These are phyloP conservation scores for Phytophthora foliorum DNA, from an alignment of 352 stramenopile species.

Conservation along the genomic window DNA sequence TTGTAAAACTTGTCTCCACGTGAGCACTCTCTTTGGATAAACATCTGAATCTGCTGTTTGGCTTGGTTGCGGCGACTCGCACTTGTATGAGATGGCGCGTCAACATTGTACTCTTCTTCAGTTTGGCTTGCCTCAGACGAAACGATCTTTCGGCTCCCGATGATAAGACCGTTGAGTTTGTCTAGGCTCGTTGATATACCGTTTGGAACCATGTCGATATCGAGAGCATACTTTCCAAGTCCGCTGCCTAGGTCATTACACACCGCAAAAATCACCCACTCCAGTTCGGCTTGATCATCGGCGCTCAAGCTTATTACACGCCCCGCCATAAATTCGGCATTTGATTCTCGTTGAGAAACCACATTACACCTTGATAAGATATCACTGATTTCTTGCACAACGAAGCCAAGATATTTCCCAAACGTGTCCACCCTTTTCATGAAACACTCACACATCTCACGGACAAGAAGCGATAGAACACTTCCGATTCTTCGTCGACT, in stretches of 20 bases:
- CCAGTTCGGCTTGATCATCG: conserved; percentile 74
- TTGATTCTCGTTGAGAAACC: conserved; percentile 1
- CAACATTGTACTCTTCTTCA: conserved; percentile 8
- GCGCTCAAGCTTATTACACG: conserved; percentile 39
- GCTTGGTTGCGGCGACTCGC: conserved; percentile 24
- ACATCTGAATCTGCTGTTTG: conserved; percentile 65
- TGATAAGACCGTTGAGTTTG: conserved; percentile 73
- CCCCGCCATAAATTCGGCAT: not conserved
- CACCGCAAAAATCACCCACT: conserved; percentile 83
- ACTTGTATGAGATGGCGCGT: not conserved
- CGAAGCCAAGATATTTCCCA: conserved; percentile 82
- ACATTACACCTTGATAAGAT: conserved; percentile 51
- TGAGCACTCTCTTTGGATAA: conserved; percentile 57
- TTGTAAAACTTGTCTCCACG: conserved; percentile 70
- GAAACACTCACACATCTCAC: conserved; percentile 70
- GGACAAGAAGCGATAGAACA: conserved; percentile 64
- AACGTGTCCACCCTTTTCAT: conserved; percentile 73
- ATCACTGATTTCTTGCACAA: conserved; percentile 81
- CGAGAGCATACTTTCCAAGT: conserved; percentile 76
- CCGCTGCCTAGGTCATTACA: conserved; percentile 78
- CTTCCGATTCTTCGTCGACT: conserved; percentile 42
- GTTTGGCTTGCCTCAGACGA: conserved; percentile 23
- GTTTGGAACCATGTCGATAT: conserved; percentile 69
- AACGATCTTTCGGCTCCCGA: conserved; percentile 40
- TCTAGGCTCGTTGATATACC: conserved; percentile 75